phyloP scores from a whole-genome alignment of 441 rosid genomes.

The Arabidopsis hybrid region DNA sequence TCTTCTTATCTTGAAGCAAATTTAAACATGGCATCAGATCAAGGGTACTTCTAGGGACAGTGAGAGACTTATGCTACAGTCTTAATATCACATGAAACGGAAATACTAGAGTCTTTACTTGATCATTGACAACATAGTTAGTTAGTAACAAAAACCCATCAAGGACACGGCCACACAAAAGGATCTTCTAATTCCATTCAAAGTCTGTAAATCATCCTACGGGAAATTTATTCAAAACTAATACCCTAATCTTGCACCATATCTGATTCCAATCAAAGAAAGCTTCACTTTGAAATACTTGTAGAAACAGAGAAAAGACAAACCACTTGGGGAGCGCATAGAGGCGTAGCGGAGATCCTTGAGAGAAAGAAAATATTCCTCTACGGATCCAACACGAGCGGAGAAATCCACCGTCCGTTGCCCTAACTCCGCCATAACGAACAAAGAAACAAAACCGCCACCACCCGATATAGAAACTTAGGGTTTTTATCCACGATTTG shows the following conservation, averaged over 20 bases:
- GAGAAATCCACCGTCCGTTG: slow-evolving; percentile 90
- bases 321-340: slow-evolving; percentile 94
- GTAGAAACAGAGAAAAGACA: slow-evolving; percentile 14
- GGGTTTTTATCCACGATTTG: slow-evolving; percentile 8
- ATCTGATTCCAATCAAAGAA: slow-evolving; percentile 15
- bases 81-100: no score
- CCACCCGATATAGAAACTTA: slow-evolving; percentile 29
- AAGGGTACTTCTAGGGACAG: no score
- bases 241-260: slow-evolving; percentile 18
- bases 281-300: slow-evolving; percentile 30
- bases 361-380: slow-evolving; percentile 78
- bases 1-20: no score
- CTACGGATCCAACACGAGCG: slow-evolving; percentile 75
- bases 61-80: no score
- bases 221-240: not conserved
- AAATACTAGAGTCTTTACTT: no score
- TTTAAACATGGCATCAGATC: no score
- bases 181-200: not conserved
- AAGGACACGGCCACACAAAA: no score
- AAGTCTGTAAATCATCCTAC: not conserved
- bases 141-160: no score
- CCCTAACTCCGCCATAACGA: slow-evolving; percentile 84
- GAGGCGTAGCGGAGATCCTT: slow-evolving; percentile 93
- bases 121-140: no score
- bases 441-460: slow-evolving; percentile 22